These are phyloP conservation scores for Daldinia bambusicola DNA, from an alignment of 495 filamentous ascomycete species.

Conservation along the genomic window DNA sequence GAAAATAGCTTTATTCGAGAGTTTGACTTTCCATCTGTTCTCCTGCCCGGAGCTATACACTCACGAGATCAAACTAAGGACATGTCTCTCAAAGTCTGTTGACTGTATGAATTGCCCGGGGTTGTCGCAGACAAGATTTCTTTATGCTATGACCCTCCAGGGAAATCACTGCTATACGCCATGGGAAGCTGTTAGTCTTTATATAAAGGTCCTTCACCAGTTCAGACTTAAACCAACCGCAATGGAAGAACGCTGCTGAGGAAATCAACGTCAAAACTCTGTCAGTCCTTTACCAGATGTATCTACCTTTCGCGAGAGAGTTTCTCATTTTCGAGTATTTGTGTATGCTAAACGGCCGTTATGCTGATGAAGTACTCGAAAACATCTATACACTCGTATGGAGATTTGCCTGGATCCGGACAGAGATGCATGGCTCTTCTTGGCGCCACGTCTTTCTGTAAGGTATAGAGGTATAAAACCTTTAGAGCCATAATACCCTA, in stretches of 20 bases:
- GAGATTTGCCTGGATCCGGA: slow-evolving; percentile 26
- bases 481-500: background rate
- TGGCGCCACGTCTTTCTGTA: slow-evolving; percentile 31
- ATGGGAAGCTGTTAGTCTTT: background rate
- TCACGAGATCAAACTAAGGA: background rate
- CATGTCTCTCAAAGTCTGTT: slow-evolving; percentile 21
- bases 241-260: background rate
- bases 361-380: slow-evolving; percentile 13
- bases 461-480: background rate
- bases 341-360: slow-evolving; percentile 21
- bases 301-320: slow-evolving; percentile 5
- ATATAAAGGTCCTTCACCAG: background rate
- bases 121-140: slow-evolving; percentile 16
- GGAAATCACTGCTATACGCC: background rate
- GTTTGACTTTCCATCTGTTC: slow-evolving; percentile 14
- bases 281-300: slow-evolving; percentile 6
- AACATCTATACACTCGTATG: slow-evolving; percentile 36
- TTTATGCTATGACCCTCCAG: slow-evolving; percentile 2
- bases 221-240: background rate
- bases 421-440: slow-evolving; percentile 5
- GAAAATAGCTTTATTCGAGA: slow-evolving; percentile 11
- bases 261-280: background rate
- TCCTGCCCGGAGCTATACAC: slow-evolving; percentile 1
- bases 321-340: slow-evolving; percentile 21
- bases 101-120: slow-evolving; percentile 10